Evolutionary conservation across 768 basidiomycete genomes (phyloP), one percentile per base, ranked within the genome.

Genomic region (Lactarius hengduanensis): DNA sequence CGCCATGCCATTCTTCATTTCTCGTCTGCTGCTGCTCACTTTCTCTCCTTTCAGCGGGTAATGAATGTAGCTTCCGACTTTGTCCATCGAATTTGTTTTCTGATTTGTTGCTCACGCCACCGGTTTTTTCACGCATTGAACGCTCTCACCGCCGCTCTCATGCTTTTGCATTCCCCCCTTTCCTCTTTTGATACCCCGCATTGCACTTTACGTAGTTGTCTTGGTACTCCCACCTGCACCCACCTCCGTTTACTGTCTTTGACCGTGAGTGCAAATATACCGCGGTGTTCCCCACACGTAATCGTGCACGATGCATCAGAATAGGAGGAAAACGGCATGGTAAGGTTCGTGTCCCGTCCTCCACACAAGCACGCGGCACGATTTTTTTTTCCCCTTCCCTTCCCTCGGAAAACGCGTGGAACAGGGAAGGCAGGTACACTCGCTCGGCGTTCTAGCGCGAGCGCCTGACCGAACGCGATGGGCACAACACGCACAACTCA

Each of bases 141-240:
- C 64, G 64, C 54, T 65, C 55, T 56, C 59, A 53, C 66, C 61
- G 32, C 57, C 63, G 45, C 64, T 59, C 66, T 41, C 71, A 63
- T 68, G 65, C 64, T 60, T 40, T 40, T 62, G 66, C 66, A 67
- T 63, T 55, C 30, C 13, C 36, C 40, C 22, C 8, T 28, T 62
- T 28, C 57, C 57, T 53, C 50, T 61, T 61, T 58, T 20, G 20
- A 53, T 63, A 63, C 63, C 66, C 66, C 62, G 62, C 66, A 70
- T 62, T 64, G 61, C 66, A 68, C 72, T 36, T 64, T 65, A 63
- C 70, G 69, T 70, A 64, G 62, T 60, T 59, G 61, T 65, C 59
- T 47, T 62, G 62, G 66, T 67, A 63, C 66, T 56, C 34, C 41
- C 61, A 62, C 61, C 56, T 66, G 61, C 61, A 54, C 57, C 45